Base-by-base conservation (phyloP, 306 rosid species). In the Herpetospermum pedunculosum region DNA sequence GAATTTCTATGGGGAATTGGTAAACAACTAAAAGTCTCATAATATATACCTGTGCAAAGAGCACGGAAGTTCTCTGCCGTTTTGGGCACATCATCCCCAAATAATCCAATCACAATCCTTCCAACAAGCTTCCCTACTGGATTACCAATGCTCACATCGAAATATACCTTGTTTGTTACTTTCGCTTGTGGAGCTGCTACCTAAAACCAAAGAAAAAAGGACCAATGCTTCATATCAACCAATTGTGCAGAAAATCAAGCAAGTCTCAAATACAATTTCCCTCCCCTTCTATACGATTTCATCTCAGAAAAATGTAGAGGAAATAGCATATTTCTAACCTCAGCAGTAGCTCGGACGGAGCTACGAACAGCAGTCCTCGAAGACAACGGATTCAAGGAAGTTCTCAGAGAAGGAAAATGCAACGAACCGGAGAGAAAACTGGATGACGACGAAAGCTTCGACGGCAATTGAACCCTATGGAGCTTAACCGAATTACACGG, bases 81-180 rank as follows among this genome's bases (percentile, higher is more conserved):
- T 77, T 91, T 93, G 72, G 98, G 98, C 46, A 94, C 98, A 81
- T 91, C 98, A 57, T 94, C 96, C 38, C 98, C 98, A 75, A n/a
- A 94, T 63, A 94, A 84, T 41, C 98, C 97, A 77, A 94, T 94
- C 64, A 94, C 96, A 81, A 94, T 75, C 81, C 92, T 87, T 13
- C 98, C 97, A 0, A 77, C 96, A 40, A 91, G 86, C 88, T 94
- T 88, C 75, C 98, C 98, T 8, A 94, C 96, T 0, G 98, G 97
- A 74, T 94, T 94, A 37, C 98, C 98, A 41, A 94, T 85, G 71
- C 97, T 84, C 28, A 94, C 74, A 76, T 94, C 98, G 26, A 94
- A 87, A 78, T 70, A 94, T 18, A 94, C 98, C 83, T 94, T 94
- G 53, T 84, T 77, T 14, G 95, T 94, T 68, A 94, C 97, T 80